These are phyloP conservation scores for Tolypocladium tundrense DNA, from an alignment of 2,329 filamentous ascomycete species.

Conservation along the genomic window DNA sequence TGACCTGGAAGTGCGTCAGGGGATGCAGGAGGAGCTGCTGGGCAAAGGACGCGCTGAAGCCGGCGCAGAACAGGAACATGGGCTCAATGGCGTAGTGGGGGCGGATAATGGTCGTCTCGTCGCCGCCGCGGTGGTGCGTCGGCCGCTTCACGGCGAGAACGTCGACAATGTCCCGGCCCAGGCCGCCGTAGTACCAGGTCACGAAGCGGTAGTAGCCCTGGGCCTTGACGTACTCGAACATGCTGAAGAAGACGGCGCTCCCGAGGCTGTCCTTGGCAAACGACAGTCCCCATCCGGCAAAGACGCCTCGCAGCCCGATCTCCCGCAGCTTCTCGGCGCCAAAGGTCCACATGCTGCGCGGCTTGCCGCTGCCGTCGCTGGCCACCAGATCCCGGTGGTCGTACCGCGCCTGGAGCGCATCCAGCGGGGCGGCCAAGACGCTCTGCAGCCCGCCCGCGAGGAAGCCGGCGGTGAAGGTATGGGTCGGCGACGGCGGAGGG, in stretches of 20 bases:
- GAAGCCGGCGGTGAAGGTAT: conserved; percentile 61
- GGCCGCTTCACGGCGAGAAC: conserved; percentile 37
- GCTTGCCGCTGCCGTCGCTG: conserved; percentile 27
- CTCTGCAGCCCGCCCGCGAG: conserved; percentile 61
- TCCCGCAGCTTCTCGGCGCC: conserved; percentile 52
- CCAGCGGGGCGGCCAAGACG: conserved; percentile 61
- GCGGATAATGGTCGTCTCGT: conserved; percentile 41
- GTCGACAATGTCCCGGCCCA: conserved; percentile 41
- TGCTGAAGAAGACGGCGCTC: conserved; percentile 61
- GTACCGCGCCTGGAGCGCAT: conserved; percentile 66
- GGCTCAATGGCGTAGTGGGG: conserved; percentile 71
- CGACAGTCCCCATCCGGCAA: conserved; percentile 61
- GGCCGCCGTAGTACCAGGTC: conserved; percentile 55
- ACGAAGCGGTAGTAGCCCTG: conserved; percentile 63
- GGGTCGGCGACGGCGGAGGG: conserved; percentile 51
- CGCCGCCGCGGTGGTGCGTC: conserved; percentile 10
- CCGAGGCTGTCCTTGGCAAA: conserved; percentile 61
- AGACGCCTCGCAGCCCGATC: conserved; percentile 62
- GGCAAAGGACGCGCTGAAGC: conserved; percentile 55
- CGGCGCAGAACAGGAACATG: conserved; percentile 58
- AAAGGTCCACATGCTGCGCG: conserved; percentile 64
- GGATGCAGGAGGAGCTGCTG: conserved; percentile 65
- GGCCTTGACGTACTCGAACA: conserved; percentile 67
- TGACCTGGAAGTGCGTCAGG: conserved; percentile 57
- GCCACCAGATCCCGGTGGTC: conserved; percentile 43